Conservation (phyloP, 768 basidiomycete genomes). For the Austroboletus festivus region DNA sequence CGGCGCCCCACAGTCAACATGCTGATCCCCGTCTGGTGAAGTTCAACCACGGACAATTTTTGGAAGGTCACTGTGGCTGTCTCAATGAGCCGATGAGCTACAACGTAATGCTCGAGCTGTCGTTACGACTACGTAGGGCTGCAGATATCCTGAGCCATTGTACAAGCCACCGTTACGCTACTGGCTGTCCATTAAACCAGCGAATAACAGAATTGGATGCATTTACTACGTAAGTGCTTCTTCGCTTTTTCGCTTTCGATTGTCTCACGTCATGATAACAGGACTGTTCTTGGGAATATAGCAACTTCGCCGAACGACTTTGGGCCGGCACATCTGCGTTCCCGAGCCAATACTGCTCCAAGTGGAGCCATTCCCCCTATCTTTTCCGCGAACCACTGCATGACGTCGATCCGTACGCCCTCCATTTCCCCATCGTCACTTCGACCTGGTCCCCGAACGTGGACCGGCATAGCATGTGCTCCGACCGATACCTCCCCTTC, state of each 20-base stretch:
- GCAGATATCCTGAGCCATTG: slow-evolving; percentile 53
- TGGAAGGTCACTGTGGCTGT: slow-evolving; percentile 52
- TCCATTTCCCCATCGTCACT: slow-evolving; percentile 17
- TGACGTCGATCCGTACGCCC: slow-evolving; percentile 21
- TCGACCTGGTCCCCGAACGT: slow-evolving; percentile 13
- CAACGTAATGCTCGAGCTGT: slow-evolving; percentile 61
- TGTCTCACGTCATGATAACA: slow-evolving; percentile 21
- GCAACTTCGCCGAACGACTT: slow-evolving; percentile 26
- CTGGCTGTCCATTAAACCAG: slow-evolving; percentile 38
- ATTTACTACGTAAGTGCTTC: slow-evolving; percentile 47
- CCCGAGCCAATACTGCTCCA: slow-evolving; percentile 13
- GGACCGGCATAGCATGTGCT: slow-evolving; percentile 16
- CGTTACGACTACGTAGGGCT: slow-evolving; percentile 57
- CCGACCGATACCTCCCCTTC: slow-evolving; percentile 31
- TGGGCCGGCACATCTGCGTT: slow-evolving; percentile 8
- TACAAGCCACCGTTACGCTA: slow-evolving; percentile 34
- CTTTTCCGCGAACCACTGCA: slow-evolving; percentile 10
- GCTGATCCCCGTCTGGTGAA: slow-evolving; percentile 12
- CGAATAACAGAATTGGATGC: slow-evolving; percentile 49
- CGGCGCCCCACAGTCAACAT: neutral
- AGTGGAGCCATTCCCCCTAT: slow-evolving; percentile 1
- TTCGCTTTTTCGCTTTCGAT: neutral
- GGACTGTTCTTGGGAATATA: slow-evolving; percentile 41
- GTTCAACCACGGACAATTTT: slow-evolving; percentile 9
- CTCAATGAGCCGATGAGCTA: slow-evolving; percentile 53